Conservation (phyloP, 805 yeast genomes). For the Ogataea populi-albae region DNA sequence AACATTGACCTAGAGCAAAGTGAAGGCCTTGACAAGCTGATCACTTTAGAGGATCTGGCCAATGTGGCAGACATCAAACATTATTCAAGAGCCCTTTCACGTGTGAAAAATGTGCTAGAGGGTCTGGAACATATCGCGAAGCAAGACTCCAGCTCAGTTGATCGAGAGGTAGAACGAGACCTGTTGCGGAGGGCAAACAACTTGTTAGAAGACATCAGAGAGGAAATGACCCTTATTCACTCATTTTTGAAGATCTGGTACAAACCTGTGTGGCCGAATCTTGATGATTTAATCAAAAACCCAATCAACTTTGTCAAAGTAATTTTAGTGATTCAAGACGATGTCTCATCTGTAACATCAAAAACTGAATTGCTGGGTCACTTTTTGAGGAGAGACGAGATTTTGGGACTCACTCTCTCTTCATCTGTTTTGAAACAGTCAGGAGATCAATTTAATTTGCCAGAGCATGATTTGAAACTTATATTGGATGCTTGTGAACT, state of each 20-base stretch:
- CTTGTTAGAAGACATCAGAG: conserved; percentile 49
- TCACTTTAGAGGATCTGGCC: conserved; percentile 13
- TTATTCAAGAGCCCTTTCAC: conserved; percentile 27
- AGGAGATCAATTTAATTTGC: conserved; percentile 20
- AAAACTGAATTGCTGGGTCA: conserved; percentile 36
- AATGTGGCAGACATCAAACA: conserved; percentile 24
- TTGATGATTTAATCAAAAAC: conserved; percentile 58
- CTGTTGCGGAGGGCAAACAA: conserved; percentile 55
- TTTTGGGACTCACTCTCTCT: conserved; percentile 72
- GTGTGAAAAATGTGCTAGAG: conserved; percentile 21
- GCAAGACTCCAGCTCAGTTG: conserved; percentile 24
- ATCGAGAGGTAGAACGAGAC: conserved; percentile 41
- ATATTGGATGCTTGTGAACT: conserved; percentile 47
- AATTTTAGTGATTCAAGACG: conserved; percentile 48
- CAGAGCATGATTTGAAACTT: conserved; percentile 32
- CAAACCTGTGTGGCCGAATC: conserved; percentile 64
- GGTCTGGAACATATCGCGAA: conserved; percentile 29
- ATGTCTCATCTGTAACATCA: conserved; percentile 12
- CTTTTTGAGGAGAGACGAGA: conserved; percentile 59
- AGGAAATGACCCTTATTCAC: conserved; percentile 51
- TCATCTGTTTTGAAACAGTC: conserved; percentile 44
- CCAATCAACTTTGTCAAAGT: conserved; percentile 61
- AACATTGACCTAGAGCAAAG: conserved; percentile 1
- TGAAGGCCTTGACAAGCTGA: conserved; percentile 10
- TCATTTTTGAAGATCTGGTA: conserved; percentile 52